phyloP scores from a whole-genome alignment of 169 alveolate genomes.

The Cryptosporidium baileyi region DNA sequence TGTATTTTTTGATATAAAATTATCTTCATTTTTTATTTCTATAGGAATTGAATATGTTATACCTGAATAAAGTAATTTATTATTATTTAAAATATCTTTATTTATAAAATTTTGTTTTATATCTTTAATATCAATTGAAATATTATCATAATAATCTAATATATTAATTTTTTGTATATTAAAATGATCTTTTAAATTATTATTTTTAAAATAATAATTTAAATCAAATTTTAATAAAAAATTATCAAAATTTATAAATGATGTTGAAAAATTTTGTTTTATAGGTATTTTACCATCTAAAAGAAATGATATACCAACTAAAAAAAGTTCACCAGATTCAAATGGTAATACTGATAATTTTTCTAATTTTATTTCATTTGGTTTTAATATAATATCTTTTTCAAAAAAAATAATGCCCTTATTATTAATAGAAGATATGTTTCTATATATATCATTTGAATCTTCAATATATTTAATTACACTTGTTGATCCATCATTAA shows the following conservation, averaged over 20 bases:
- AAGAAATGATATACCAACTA: slow-evolving; percentile 49
- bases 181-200: background rate
- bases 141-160: background rate
- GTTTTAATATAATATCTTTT: slow-evolving; percentile 1
- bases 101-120: background rate
- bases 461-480: background rate
- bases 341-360: slow-evolving; percentile 40
- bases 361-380: slow-evolving; percentile 6
- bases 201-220: background rate
- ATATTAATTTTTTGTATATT: slow-evolving; percentile 33
- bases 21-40: background rate
- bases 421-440: background rate
- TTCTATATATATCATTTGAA: background rate
- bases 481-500: slow-evolving; percentile 41
- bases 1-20: background rate
- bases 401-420: slow-evolving; percentile 27
- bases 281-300: slow-evolving; percentile 59
- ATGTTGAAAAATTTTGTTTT: slow-evolving; percentile 15
- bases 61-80: background rate
- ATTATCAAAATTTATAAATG: background rate
- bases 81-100: background rate
- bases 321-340: slow-evolving; percentile 43
- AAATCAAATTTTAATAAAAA: background rate
- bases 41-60: slow-evolving; percentile 13
- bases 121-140: background rate